A percentile compares a stretch with the other conserved stretches of the same genome.
These are phyloP conservation scores for Tricharina praecox DNA, from an alignment of 495 filamentous ascomycete species.

Conservation along the genomic window DNA sequence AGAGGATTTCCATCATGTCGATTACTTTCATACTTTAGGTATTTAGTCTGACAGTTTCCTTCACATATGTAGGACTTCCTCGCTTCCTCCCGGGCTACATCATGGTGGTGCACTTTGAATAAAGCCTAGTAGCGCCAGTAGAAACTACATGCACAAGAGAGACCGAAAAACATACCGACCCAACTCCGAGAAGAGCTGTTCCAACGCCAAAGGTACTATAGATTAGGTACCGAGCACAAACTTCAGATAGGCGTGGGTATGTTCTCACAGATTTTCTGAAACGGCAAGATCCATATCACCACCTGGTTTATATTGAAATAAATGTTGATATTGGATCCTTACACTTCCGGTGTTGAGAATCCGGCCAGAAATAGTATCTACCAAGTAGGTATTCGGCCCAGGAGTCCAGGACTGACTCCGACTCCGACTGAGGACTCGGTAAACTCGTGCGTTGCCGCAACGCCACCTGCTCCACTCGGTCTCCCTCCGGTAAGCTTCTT, in stretches of 20 bases:
- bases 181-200: slow-evolving; percentile 2
- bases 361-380: neutral
- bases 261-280: neutral
- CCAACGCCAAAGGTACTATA: slow-evolving; percentile 5
- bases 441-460: neutral
- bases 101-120: slow-evolving; percentile 9
- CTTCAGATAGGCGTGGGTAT: neutral
- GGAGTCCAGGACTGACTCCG: too few species aligned
- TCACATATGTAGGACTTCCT: slow-evolving; percentile 7
- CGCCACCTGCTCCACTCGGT: neutral
- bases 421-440: too few species aligned
- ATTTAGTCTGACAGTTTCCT: slow-evolving; percentile 4
- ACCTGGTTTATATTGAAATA: neutral
- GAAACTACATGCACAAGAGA: slow-evolving; percentile 2
- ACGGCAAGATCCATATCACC: neutral
- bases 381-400: too few species aligned
- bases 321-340: neutral
- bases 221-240: too few species aligned
- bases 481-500: neutral
- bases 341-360: neutral
- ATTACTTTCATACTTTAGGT: too few species aligned
- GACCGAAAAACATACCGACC: slow-evolving; percentile 9
- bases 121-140: slow-evolving; percentile 8
- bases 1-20: too few species aligned
- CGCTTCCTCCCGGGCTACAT: neutral